Evolutionary conservation across 768 basidiomycete species (phyloP), one percentile per base, ranked within the genome.

Genomic region (Leccinum boreale): DNA sequence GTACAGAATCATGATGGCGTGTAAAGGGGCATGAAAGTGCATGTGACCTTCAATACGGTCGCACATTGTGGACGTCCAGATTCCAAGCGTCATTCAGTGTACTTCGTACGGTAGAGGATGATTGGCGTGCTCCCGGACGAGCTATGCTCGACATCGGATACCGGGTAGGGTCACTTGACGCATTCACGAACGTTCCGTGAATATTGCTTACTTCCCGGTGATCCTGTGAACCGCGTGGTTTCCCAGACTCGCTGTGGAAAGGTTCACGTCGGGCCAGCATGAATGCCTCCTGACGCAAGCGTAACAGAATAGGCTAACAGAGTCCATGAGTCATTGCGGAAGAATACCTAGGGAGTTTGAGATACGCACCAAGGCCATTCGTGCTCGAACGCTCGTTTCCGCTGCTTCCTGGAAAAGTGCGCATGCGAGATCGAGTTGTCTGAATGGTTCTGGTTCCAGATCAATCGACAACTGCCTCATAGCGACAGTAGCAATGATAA

Each of bases 401-500:
- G 81, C 76, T 11, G 79, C 81, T 26, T 63, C 67, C 15, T 65
- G 63, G 62, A 83, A 84, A 52, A 83, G 70, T 2, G 62, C 65
- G 50, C 75, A 83, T n/a, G 77, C 78, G 5, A 70, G 69, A 55
- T 83, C 76, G 50, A 84, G 77, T 62, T 80, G 72, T 21, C 73
- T 69, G 17, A 82, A 65, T 3, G 83, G 78, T 12, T 76, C 73
- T 2, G 80, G 81, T 8, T 78, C 69, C 15, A 85, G 65, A 48
- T 77, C 68, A 5, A 82, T 67, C 51, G 78, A 71, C 2, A 73
- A 66, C 6, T 74, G 77, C 50, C 76, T 74, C 42, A 80, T 79
- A 4, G 84, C 83, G 21, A 84, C 75, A 1, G 81, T 81, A 5
- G 82, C 84, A 4, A 85, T 72, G 29, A 83, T 74, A 14, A 85